Percentiles rank a stretch among this genome's conserved stretches.
phyloP scores from a whole-genome alignment of 2,329 filamentous ascomycete species.

The Talaromyces sp. region DNA sequence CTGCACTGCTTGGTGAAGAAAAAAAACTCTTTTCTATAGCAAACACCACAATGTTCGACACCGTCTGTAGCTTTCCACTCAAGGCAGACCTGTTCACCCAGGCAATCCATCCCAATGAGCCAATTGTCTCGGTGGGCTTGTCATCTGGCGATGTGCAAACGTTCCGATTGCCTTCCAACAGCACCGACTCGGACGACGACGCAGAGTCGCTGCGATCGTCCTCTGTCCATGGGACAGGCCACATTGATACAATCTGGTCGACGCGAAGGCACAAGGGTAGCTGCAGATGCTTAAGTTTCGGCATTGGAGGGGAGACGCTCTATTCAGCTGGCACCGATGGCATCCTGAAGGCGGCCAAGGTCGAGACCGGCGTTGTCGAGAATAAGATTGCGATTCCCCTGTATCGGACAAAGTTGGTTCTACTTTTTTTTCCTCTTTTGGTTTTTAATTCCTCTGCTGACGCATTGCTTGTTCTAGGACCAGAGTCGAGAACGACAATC shows the following conservation, averaged over 20 bases:
- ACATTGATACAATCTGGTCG: constrained; percentile 78
- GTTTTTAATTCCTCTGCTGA: constrained; percentile 49
- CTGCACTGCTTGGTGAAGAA: background rate
- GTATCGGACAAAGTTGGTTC: constrained; percentile 36
- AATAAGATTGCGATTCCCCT: constrained; percentile 76
- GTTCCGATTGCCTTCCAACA: constrained; percentile 64
- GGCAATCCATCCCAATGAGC: constrained; percentile 77
- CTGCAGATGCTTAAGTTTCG: constrained; percentile 77
- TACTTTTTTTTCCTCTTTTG: constrained; percentile 26
- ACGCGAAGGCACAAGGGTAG: constrained; percentile 91
- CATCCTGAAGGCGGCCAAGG: constrained; percentile 57
- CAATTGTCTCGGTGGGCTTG: constrained; percentile 80
- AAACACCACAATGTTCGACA: constrained; percentile 68
- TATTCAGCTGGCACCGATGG: constrained; percentile 60
- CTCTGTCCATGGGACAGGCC: constrained; percentile 55
- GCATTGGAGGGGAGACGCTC: constrained; percentile 67
- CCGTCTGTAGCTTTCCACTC: constrained; percentile 83
- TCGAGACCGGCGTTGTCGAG: constrained; percentile 61
- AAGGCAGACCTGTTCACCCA: constrained; percentile 83
- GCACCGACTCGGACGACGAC: constrained; percentile 46
- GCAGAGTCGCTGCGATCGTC: constrained; percentile 42
- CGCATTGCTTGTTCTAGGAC: constrained; percentile 6
- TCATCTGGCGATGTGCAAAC: constrained; percentile 81
- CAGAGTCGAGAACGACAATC: constrained; percentile 64
- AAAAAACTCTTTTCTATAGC: background rate